phyloP scores from a whole-genome alignment of 2,329 filamentous ascomycete genomes.

The Fusarium nanum region DNA sequence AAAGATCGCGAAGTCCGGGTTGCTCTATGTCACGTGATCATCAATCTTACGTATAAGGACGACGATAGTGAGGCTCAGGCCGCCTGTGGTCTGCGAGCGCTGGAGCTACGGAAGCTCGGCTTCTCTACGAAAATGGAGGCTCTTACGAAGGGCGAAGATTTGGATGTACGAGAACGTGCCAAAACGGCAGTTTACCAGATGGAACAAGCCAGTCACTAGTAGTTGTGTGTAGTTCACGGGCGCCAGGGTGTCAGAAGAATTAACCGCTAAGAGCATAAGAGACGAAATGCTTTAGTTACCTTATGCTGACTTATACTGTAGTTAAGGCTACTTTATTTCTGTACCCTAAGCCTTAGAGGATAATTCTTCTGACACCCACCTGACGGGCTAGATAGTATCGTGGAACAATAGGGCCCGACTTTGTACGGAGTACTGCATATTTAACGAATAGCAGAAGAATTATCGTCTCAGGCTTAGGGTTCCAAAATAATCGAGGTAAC shows the following conservation, averaged over 20 bases:
- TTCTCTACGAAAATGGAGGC: conserved; percentile 74
- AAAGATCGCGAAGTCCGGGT: conserved; percentile 78
- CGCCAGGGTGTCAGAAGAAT: too few species aligned
- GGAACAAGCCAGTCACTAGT: conserved; percentile 55
- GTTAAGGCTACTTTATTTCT: too few species aligned
- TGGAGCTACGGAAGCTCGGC: conserved; percentile 76
- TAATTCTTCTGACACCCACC: too few species aligned
- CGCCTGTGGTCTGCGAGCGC: conserved; percentile 73
- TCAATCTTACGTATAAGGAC: conserved; percentile 87
- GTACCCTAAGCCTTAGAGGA: too few species aligned
- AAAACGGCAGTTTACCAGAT: conserved; percentile 83
- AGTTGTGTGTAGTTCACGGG: not conserved
- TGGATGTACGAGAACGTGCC: conserved; percentile 86
- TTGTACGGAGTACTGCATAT: too few species aligned
- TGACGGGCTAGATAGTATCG: too few species aligned
- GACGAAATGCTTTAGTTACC: too few species aligned
- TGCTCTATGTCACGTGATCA: conserved; percentile 84
- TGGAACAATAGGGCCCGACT: too few species aligned
- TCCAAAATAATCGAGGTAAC: not conserved
- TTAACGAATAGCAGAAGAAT: too few species aligned
- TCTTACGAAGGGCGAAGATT: conserved; percentile 75
- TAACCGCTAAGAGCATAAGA: too few species aligned
- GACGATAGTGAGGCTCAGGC: conserved; percentile 74
- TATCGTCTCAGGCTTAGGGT: too few species aligned
- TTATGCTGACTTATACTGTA: too few species aligned